phyloP scores from a whole-genome alignment of 371 early-diverging fungal genomes.

The Rhizopus microsporus region DNA sequence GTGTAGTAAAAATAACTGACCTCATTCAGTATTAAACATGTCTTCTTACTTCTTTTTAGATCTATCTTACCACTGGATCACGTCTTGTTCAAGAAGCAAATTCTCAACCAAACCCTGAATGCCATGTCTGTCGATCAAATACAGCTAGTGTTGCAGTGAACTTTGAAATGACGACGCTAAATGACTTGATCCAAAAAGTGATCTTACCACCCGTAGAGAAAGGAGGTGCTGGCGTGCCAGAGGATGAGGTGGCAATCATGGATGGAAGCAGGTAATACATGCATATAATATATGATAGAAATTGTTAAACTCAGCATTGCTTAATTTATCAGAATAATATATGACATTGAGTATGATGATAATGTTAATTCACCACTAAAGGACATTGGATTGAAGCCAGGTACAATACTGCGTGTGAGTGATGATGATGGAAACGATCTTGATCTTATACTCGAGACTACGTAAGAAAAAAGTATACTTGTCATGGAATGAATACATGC shows the following conservation, averaged over 20 bases:
- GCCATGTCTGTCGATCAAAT: conserved; percentile 59
- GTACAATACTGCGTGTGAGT: conserved; percentile 56
- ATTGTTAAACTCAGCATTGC: not conserved
- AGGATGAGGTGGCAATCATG: conserved; percentile 45
- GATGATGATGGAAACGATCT: conserved; percentile 45
- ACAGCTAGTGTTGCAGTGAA: conserved; percentile 49
- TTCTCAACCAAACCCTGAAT: conserved; percentile 59
- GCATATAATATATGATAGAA: not conserved
- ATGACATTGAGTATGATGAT: conserved; percentile 92
- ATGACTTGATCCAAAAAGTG: conserved; percentile 53
- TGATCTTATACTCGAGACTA: conserved; percentile 39
- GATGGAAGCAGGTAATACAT: conserved; percentile 59
- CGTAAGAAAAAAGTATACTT: conserved; percentile 22
- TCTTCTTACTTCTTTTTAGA: conserved; percentile 37
- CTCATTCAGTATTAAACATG: not conserved
- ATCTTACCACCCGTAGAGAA: conserved; percentile 34
- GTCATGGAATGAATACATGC: not conserved
- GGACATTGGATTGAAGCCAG: conserved; percentile 60
- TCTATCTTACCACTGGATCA: conserved; percentile 54
- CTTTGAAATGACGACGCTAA: conserved; percentile 46
- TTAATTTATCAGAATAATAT: conserved; percentile 62
- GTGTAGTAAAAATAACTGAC: not conserved
- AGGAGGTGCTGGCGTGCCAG: conserved; percentile 53
- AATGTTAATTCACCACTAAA: conserved; percentile 62
- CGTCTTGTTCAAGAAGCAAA: conserved; percentile 54